Evolutionary conservation across 371 early-diverging fungal genomes (phyloP).

Genomic region (Lichtheimia ornata): DNA sequence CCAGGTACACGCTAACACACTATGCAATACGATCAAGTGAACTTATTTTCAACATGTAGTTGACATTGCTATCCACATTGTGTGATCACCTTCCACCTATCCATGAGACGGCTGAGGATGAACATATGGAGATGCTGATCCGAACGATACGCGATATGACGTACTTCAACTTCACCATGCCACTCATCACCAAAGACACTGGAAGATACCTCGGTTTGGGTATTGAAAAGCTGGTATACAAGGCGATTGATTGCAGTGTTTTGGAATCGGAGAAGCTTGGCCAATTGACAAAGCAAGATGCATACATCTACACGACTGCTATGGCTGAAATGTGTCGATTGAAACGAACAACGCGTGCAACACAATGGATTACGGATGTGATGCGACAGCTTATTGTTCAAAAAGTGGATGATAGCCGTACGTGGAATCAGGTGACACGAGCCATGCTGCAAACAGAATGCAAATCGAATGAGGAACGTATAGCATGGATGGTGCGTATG

Average conservation of each 20-base stretch:
- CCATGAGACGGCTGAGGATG: conserved; percentile 10
- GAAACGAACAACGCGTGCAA: conserved; percentile 12
- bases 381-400: conserved; percentile 27
- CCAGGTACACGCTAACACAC: conserved; percentile 9
- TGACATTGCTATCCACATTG: conserved; percentile 22
- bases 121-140: conserved; percentile 17
- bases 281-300: conserved; percentile 10
- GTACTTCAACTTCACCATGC: conserved; percentile 20
- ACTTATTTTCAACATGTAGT: conserved; percentile 1
- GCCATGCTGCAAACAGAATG: conserved; percentile 11
- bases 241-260: conserved; percentile 25
- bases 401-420: conserved; percentile 20
- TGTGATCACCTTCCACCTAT: conserved; percentile 23
- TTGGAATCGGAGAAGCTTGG: conserved; percentile 6
- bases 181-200: conserved; percentile 11
- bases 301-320: conserved; percentile 18
- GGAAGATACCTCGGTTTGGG: neutral
- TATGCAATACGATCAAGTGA: conserved; percentile 1
- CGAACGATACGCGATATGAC: conserved; percentile 19
- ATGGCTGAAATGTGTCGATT: conserved; percentile 33
- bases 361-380: conserved; percentile 16
- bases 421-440: conserved; percentile 22
- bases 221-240: conserved; percentile 11
- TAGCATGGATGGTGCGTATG: conserved; percentile 51
- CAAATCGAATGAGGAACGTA: conserved; percentile 16